Evolutionary conservation across 768 basidiomycete genomes (phyloP).

Genomic region (Asterophora lycoperdoides): DNA sequence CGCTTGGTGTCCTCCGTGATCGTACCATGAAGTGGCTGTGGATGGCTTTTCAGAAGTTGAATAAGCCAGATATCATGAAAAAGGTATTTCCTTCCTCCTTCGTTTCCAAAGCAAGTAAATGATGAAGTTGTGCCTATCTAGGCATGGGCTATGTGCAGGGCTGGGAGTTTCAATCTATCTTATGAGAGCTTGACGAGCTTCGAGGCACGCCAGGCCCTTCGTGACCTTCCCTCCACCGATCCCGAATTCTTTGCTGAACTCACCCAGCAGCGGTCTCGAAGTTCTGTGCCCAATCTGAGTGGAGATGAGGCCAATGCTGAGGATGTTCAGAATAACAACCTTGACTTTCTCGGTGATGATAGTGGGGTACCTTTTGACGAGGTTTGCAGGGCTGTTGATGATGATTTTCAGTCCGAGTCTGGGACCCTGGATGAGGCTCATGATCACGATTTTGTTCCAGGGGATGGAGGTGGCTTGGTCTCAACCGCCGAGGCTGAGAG

Average conservation of each 20-base stretch:
- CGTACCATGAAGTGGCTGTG: conserved; percentile 5
- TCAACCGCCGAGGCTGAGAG: background rate
- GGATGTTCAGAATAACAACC: background rate
- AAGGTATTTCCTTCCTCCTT: background rate
- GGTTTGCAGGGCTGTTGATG: background rate
- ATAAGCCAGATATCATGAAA: background rate
- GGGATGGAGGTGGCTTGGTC: background rate
- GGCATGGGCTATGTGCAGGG: background rate
- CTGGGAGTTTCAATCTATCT: background rate
- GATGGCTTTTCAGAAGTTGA: background rate
- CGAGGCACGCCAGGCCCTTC: background rate
- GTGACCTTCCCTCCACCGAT: conserved; percentile 1
- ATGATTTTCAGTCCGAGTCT: too few species aligned
- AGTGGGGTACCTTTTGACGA: conserved; percentile 4
- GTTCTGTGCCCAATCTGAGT: background rate
- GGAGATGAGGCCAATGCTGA: background rate
- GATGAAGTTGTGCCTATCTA: too few species aligned
- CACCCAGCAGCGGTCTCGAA: background rate
- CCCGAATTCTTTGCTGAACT: conserved; percentile 9
- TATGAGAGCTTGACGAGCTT: background rate
- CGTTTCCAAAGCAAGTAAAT: too few species aligned
- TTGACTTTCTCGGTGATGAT: conserved; percentile 4
- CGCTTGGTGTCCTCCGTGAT: background rate
- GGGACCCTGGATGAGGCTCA: too few species aligned
- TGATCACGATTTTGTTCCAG: background rate